A percentile compares a stretch with the other conserved stretches of the same genome.
phyloP scores from a whole-genome alignment of 2,329 filamentous ascomycete species.

The Blastomyces percursus region DNA sequence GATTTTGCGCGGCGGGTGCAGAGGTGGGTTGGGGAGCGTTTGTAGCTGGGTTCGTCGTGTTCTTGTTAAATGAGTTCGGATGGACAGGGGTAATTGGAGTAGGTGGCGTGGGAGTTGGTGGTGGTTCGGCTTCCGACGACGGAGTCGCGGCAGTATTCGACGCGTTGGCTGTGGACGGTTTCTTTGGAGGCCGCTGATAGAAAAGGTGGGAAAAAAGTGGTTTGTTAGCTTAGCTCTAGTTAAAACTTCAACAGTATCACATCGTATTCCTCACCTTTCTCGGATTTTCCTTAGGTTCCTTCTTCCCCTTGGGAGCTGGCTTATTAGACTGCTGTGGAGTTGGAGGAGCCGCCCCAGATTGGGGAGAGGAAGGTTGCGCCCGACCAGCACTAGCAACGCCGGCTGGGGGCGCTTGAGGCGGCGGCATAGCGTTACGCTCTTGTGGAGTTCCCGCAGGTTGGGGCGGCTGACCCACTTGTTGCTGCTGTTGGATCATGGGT shows the following conservation, averaged over 20 bases:
- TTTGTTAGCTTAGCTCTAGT: slow-evolving; percentile 13
- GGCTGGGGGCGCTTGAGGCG: slow-evolving; percentile 36
- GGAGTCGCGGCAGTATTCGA: slow-evolving; percentile 33
- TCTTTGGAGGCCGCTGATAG: slow-evolving; percentile 34
- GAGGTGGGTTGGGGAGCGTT: slow-evolving; percentile 21
- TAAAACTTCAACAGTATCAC: neutral
- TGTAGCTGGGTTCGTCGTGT: slow-evolving; percentile 24
- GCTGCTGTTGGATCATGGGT: slow-evolving; percentile 32
- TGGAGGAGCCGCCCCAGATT: slow-evolving; percentile 43
- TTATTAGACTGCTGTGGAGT: slow-evolving; percentile 52
- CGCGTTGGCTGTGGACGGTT: slow-evolving; percentile 28
- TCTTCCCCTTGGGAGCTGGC: slow-evolving; percentile 49
- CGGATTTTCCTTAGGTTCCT: slow-evolving; percentile 41
- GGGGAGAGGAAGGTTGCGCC: slow-evolving; percentile 34
- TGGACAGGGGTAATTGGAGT: slow-evolving; percentile 40
- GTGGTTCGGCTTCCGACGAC: slow-evolving; percentile 37
- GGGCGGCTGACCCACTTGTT: slow-evolving; percentile 30
- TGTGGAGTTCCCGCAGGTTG: slow-evolving; percentile 46
- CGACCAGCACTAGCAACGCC: slow-evolving; percentile 31
- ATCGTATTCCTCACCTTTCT: slow-evolving; percentile 37
- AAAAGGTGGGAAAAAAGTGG: neutral
- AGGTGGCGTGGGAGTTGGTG: slow-evolving; percentile 39
- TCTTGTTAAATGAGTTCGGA: slow-evolving; percentile 34
- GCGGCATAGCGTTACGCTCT: slow-evolving; percentile 44
- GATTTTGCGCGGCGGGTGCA: slow-evolving; percentile 14